Base-by-base conservation (phyloP, 345 rosid species). In the Erodium maritimum region DNA sequence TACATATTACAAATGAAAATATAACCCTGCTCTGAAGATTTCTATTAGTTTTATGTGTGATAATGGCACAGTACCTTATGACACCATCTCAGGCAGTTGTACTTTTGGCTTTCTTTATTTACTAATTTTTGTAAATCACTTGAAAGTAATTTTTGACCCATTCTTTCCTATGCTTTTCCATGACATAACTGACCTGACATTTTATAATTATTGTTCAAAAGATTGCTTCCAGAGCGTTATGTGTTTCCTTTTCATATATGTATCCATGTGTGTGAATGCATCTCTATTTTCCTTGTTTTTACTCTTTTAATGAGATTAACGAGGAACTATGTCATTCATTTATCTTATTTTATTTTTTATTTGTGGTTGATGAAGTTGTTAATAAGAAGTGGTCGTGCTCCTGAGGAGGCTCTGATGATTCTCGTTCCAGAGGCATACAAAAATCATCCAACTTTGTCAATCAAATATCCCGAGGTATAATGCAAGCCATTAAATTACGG, bases 381-480 rank as follows among this genome's bases (percentile, higher is more conserved):
- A 37, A 85, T 93, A 61, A 85, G 99, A 80, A 85, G 99, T 67
- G 99, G 99, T 14, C 82, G 91, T 54, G 54, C 75, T 65, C 82
- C 99, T 57, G 95, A 93, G 77, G 96, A 93, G 75, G 82, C 95
- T 73, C 67, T 93, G 45, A 93, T 93, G 99, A 87, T 87, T 76
- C 96, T 93, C 62, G 99, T 93, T 65, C 99, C 99, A 63, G 99
- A 93, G 76, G 99, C 99, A 57, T 93, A 93, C 79, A 93, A 83
- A 72, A 85, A 89, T 48, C 99, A 93, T 71, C 99, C 99, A 59
- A 93, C 99, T 24, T 73, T 93, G 70, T 60, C 66, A 10, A 77
- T 78, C 59, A 85, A 88, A 70, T 93, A 89, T 77, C 99, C 99
- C 2, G 99, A 93, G 95, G 97, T 88, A 78, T 29, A 57, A 50